These are phyloP conservation scores for Fusarium agapanthi DNA, from an alignment of 2,329 filamentous ascomycete species.

Conservation along the genomic window DNA sequence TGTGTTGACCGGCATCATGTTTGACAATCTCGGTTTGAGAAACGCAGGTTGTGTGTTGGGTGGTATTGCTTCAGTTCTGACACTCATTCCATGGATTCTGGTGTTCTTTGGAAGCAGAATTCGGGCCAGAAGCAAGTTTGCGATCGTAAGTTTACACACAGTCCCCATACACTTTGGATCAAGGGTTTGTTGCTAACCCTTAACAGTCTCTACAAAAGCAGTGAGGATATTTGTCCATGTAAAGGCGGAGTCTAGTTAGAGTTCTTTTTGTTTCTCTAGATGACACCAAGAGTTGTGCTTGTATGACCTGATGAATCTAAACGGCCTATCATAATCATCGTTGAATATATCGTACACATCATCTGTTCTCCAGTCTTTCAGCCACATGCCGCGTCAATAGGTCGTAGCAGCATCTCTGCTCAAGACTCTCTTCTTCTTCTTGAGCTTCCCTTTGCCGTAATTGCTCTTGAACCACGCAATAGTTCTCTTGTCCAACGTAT, in stretches of 20 bases:
- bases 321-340: not conserved
- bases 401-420: constrained; percentile 19
- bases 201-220: constrained; percentile 35
- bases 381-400: not conserved
- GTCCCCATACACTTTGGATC: rapidly evolving
- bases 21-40: constrained; percentile 73
- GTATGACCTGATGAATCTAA: not conserved
- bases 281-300: not conserved
- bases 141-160: constrained; percentile 59
- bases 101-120: constrained; percentile 82
- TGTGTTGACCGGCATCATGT: constrained; percentile 77
- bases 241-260: not conserved
- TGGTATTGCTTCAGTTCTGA: constrained; percentile 73
- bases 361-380: not conserved
- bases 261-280: not conserved
- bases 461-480: constrained; percentile 21
- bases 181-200: not conserved
- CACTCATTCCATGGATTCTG: constrained; percentile 86
- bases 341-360: not conserved
- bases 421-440: constrained; percentile 22
- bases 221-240: not conserved
- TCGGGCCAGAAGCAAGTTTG: constrained; percentile 78
- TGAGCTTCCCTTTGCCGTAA: constrained; percentile 14
- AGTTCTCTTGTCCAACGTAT: constrained; percentile 12
- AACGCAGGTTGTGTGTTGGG: constrained; percentile 80